Percentiles rank a stretch among this genome's conserved stretches.
phyloP scores from a whole-genome alignment of 345 rosid genomes.

The Gossypium mustelinum region DNA sequence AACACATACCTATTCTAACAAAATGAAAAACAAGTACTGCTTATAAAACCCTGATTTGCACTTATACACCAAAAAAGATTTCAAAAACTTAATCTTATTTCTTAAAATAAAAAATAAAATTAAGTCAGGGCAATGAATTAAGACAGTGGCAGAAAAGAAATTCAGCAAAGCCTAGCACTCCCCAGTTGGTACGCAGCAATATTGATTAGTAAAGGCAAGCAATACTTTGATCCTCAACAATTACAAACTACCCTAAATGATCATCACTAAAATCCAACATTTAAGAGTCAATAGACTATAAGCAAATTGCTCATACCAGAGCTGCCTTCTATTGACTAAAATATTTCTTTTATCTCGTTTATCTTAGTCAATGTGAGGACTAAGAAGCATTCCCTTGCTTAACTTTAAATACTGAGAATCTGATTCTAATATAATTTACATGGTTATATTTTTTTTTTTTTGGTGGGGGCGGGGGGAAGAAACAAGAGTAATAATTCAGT shows the following conservation, averaged over 20 bases:
- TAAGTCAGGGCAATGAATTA: neutral
- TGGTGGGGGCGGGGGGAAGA: too few species aligned
- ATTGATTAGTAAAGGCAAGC: neutral
- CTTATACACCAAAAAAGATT: neutral
- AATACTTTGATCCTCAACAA: neutral
- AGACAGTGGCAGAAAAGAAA: neutral
- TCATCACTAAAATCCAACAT: neutral
- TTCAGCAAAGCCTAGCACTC: neutral
- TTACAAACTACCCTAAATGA: neutral
- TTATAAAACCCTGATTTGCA: constrained; percentile 1
- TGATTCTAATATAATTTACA: neutral
- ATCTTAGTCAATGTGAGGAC: neutral
- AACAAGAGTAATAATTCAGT: neutral
- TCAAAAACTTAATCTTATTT: neutral
- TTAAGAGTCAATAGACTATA: neutral
- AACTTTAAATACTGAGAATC: neutral
- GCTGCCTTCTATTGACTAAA: neutral
- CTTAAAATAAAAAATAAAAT: neutral
- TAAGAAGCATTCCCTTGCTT: neutral
- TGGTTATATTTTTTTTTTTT: too few species aligned
- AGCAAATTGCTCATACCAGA: neutral
- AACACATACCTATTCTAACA: neutral
- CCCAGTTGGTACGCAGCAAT: neutral
- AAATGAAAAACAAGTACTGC: neutral
- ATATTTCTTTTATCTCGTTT: neutral